Percentiles rank a stretch among this genome's conserved stretches.
Evolutionary conservation across 2,329 filamentous ascomycete species (phyloP).

Genomic region (Samsoniella hepiali): DNA sequence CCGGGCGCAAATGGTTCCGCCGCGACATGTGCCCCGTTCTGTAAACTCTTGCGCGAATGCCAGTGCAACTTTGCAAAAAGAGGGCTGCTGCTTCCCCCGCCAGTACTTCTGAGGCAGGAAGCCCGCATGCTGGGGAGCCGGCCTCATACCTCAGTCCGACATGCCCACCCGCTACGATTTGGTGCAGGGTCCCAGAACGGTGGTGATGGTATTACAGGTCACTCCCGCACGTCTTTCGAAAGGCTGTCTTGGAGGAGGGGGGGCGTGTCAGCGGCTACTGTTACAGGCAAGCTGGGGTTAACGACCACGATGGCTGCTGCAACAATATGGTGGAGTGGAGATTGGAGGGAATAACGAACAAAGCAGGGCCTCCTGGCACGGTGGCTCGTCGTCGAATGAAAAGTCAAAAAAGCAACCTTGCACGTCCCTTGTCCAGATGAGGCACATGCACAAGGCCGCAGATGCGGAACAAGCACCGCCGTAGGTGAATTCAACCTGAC

Average conservation of each 20-base stretch:
- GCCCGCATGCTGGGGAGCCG: neutral
- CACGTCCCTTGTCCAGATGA: neutral
- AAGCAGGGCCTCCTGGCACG: neutral
- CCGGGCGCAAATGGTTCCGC: too few relatives aligned
- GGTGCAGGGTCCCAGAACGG: neutral
- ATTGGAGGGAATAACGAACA: neutral
- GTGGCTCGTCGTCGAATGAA: neutral
- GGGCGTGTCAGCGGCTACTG: conserved; percentile 15
- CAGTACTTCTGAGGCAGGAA: neutral
- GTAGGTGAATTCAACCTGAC: neutral
- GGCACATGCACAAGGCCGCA: neutral
- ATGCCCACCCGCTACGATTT: neutral
- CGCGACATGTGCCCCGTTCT: too few relatives aligned
- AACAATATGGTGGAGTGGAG: conserved; percentile 4
- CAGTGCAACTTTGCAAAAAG: neutral
- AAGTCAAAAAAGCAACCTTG: neutral
- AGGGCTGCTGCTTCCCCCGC: neutral
- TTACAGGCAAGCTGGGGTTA: neutral
- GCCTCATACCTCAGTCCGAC: neutral
- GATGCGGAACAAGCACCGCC: conserved; percentile 3
- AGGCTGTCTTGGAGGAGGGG: neutral
- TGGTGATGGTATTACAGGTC: conserved; percentile 5
- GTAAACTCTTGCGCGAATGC: neutral
- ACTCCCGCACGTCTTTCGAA: neutral
- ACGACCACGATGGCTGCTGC: neutral